A percentile compares a stretch with the other conserved stretches of the same genome.
Evolutionary conservation across 2,329 filamentous ascomycete genomes (phyloP).

Genomic region (Blastomyces gilchristii): DNA sequence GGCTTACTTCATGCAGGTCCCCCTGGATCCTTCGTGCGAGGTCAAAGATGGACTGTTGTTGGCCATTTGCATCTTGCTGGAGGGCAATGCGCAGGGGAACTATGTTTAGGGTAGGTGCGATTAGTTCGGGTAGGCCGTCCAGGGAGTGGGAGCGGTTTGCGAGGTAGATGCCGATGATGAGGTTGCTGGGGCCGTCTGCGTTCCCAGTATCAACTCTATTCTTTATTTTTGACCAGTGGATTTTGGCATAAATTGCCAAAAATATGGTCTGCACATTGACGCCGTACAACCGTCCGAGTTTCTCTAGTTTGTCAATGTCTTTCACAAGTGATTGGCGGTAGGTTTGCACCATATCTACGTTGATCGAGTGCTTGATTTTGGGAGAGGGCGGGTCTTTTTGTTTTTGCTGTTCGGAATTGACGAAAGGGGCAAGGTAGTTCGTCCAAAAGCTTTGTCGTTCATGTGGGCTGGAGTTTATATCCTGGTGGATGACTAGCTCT

Average conservation of each 20-base stretch:
- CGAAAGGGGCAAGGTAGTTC: slow-evolving; percentile 25
- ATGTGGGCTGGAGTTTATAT: slow-evolving; percentile 18
- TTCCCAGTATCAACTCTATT: neutral
- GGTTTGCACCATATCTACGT: slow-evolving; percentile 18
- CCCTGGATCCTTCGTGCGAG: slow-evolving; percentile 54
- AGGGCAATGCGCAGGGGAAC: slow-evolving; percentile 56
- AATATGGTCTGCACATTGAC: slow-evolving; percentile 64
- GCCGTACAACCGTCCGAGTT: slow-evolving; percentile 41
- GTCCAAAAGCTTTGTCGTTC: slow-evolving; percentile 38
- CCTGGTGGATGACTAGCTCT: slow-evolving; percentile 33
- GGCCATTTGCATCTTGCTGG: slow-evolving; percentile 8
- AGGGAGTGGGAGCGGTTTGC: slow-evolving; percentile 58
- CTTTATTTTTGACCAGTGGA: slow-evolving; percentile 5
- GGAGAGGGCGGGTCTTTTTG: neutral
- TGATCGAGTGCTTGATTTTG: neutral
- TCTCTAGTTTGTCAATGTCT: slow-evolving; percentile 33
- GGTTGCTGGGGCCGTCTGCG: slow-evolving; percentile 20
- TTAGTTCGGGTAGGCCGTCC: slow-evolving; percentile 40
- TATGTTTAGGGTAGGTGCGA: slow-evolving; percentile 67
- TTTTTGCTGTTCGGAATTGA: neutral
- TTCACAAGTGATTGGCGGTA: slow-evolving; percentile 43
- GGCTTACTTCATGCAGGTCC: slow-evolving; percentile 55
- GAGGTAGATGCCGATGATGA: slow-evolving; percentile 70
- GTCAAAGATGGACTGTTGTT: slow-evolving; percentile 31
- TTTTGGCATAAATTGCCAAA: slow-evolving; percentile 55